Base-by-base conservation (phyloP, 75 land plant genomes). In the Ceratopteris richardii region DNA sequence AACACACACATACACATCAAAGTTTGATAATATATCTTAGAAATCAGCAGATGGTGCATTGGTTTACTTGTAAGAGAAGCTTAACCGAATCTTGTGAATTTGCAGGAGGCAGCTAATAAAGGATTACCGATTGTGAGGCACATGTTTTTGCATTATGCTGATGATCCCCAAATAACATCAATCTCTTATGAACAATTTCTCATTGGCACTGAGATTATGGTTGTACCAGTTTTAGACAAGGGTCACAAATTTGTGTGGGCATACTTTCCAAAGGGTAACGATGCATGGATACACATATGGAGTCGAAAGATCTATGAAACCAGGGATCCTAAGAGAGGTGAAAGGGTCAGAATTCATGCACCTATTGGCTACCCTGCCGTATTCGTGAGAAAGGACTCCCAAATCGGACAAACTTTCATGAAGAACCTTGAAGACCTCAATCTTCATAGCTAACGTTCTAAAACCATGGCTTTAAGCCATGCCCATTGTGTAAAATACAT, bases 121-220 rank as follows among this genome's bases (percentile, higher is more conserved):
- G 97, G 97, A 29, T 63, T 84, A 31, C 97, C 97, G 12, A 81
- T 91, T 11, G 76, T 77, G 28, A 74, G 97, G 14, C 97, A 91
- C 68, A 63, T 87, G 44, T 91, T 91, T 51, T 62, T 91, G 5
- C 97, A 91, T 67, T 91, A 87, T 48, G 81, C 97, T 56, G 62
- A 84, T 9, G 97, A 91, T 64, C 67, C 75, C 20, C 55, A 71
- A 44, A 88, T 87, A 13, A 88, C 75, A 3, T 66, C 33, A 2
- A 31, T 91, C 41, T 80, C 71, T 24, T 84, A 81, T 66, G 69
- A 91, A 59, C 92, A 91, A 54, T 91, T 91, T 58, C 64, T 91
- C 53, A 79, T 87, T n/a, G 97, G 97, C 3, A 53, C 71, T 10
- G 97, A 91, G 64, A 81, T 87, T 44, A 70, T 91, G 28, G 97